phyloP scores from a whole-genome alignment of 192 early-diverging fungal genomes.

The Glomus cerebriforme region DNA sequence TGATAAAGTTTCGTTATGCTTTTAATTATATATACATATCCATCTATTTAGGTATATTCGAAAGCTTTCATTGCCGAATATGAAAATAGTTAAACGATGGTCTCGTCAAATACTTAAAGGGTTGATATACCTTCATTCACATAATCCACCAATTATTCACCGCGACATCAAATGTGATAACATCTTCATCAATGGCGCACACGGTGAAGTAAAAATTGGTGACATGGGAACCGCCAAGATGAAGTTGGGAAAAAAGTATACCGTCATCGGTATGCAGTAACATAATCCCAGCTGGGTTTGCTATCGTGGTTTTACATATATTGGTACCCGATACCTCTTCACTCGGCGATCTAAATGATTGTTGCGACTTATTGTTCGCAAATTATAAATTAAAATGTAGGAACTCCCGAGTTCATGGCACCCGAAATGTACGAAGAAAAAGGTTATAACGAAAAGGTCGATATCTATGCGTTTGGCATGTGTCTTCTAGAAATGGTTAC shows the following conservation, averaged over 20 bases:
- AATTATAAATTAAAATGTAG: conserved; percentile 30
- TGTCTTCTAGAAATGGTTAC: conserved; percentile 83
- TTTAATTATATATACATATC: not conserved
- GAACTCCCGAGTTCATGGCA: conserved; percentile 83
- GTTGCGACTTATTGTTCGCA: conserved; percentile 22
- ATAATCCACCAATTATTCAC: conserved; percentile 80
- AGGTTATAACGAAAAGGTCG: conserved; percentile 81
- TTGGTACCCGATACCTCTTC: conserved; percentile 6
- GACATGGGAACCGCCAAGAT: conserved; percentile 87
- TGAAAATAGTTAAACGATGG: conserved; percentile 81
- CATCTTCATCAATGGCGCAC: conserved; percentile 83
- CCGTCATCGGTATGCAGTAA: conserved; percentile 66
- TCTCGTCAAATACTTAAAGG: conserved; percentile 78
- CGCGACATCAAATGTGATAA: conserved; percentile 86
- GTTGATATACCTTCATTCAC: conserved; percentile 73
- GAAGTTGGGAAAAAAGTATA: conserved; percentile 84
- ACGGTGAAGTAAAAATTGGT: conserved; percentile 83
- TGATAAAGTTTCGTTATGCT: not conserved
- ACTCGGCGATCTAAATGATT: conserved; percentile 1
- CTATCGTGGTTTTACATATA: conserved; percentile 24
- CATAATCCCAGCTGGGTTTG: conserved; percentile 58
- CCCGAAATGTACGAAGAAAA: conserved; percentile 87
- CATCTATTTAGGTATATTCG: conserved; percentile 60
- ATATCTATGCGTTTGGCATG: conserved; percentile 87
- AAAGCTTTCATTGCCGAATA: conserved; percentile 69